These are phyloP conservation scores for Kwoniella dejecticola DNA, from an alignment of 768 basidiomycete species.

Conservation along the genomic window DNA sequence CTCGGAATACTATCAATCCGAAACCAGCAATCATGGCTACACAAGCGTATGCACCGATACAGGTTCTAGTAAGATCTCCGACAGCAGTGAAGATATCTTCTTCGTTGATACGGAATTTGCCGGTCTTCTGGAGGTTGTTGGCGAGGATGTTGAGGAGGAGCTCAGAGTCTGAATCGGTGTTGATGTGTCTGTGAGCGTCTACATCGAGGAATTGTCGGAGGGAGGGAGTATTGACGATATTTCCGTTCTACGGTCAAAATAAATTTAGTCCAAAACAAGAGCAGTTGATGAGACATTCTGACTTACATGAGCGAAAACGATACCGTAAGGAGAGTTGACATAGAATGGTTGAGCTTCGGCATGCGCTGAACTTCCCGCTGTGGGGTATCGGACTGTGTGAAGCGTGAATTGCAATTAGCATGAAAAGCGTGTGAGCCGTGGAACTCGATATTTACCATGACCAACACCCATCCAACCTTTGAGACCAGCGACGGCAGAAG, in stretches of 20 bases:
- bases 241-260: conserved; percentile 95
- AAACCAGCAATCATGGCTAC: conserved; percentile 99
- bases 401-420: not conserved
- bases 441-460: conserved; percentile 67
- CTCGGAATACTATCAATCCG: conserved; percentile 95
- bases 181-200: conserved; percentile 95
- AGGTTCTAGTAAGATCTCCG: conserved; percentile 80
- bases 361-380: conserved; percentile 93
- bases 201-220: conserved; percentile 94
- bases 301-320: conserved; percentile 93
- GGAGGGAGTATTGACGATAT: conserved; percentile 85
- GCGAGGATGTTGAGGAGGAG: conserved; percentile 96
- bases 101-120: conserved; percentile 98
- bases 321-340: conserved; percentile 99
- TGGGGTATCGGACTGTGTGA: conserved; percentile 87
- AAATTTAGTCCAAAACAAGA: too few relatives aligned
- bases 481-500: conserved; percentile 70
- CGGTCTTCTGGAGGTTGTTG: conserved; percentile 94
- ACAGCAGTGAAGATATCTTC: conserved; percentile 98
- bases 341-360: conserved; percentile 99
- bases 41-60: conserved; percentile 92
- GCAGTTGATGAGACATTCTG: too few relatives aligned
- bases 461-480: conserved; percentile 96
- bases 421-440: not conserved
- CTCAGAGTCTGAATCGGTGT: conserved; percentile 97